Conservation (phyloP, 1,284 basidiomycete genomes). For the Ustilago shanxiensis region DNA sequence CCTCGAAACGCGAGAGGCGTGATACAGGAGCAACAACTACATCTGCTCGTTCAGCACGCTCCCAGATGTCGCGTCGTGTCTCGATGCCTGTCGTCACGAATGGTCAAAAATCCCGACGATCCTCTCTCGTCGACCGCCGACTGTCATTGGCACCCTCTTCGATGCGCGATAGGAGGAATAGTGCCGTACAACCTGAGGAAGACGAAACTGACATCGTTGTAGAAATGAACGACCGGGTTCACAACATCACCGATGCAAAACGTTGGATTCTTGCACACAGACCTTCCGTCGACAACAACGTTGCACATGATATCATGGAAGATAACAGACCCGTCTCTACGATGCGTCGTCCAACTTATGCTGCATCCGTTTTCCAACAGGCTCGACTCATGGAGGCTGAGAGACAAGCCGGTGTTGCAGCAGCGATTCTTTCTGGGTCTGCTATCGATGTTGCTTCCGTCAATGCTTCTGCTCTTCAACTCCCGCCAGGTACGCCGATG, state of each 20-base stretch:
- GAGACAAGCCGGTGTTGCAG: slow-evolving; percentile 12
- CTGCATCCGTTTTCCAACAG: slow-evolving; percentile 46
- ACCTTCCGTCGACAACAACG: not conserved
- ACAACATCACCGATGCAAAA: slow-evolving; percentile 32
- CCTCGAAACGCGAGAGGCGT: slow-evolving; percentile 6
- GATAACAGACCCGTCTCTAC: slow-evolving; percentile 17
- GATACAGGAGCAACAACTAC: slow-evolving; percentile 15
- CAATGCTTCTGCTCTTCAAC: slow-evolving; percentile 1
- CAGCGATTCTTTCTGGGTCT: slow-evolving; percentile 3
- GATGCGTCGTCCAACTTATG: slow-evolving; percentile 43
- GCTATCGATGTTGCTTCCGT: slow-evolving; percentile 5
- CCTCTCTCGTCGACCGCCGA: slow-evolving; percentile 1
- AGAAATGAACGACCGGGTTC: slow-evolving; percentile 21
- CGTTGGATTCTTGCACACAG: slow-evolving; percentile 20
- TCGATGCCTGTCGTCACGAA: slow-evolving; percentile 17
- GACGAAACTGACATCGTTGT: slow-evolving; percentile 19
- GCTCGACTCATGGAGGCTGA: slow-evolving; percentile 39
- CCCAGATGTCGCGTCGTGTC: slow-evolving; percentile 5
- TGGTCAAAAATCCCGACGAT: not conserved
- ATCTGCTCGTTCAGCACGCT: slow-evolving; percentile 16
- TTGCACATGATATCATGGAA: slow-evolving; percentile 8
- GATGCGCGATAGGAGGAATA: not conserved
- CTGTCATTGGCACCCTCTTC: slow-evolving; percentile 18
- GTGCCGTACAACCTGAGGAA: slow-evolving; percentile 15
- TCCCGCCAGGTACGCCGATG: slow-evolving; percentile 7